Base-by-base conservation (phyloP, 1,139 yeast genomes). In the Geotrichum candidum region DNA sequence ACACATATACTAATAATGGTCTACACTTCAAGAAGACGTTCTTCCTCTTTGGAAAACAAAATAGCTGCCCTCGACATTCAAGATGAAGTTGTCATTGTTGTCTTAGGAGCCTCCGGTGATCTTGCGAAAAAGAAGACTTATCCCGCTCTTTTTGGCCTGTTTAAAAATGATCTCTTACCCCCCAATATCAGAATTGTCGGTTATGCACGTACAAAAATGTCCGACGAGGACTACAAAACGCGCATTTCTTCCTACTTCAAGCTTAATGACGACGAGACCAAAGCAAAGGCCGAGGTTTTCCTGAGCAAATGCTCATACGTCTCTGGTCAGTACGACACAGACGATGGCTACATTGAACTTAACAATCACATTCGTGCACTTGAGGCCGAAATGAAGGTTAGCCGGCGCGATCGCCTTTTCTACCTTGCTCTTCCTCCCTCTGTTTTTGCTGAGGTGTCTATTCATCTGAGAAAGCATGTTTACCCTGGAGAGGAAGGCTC, bases 61-160 rank as follows among this genome's bases (percentile, higher is more conserved):
- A n/a, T 7, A 4, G 48, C 48, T 1, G 48, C 48, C 23, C 18
- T 41, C n/a, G 48, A 41, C 48, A 41, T 41, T 41, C 48, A 41
- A 41, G 48, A 56, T 51, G 54, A 59, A 23, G 58, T 57, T 23
- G 59, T 56, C 57, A 83, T 94, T 71, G 90, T 88, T 53, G 96
- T 94, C 41, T 88, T 92, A 70, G 99, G 99, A 58, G 99, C 99
- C 60, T 89, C 96, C 50, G 99, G 99, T 59, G 99, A 94, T 74
- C 81, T 94, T 68, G 98, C 99, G 61, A 91, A 91, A 78, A 94
- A 94, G 85, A 94, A 94, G 80, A 94, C 98, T 2, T 57, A 57
- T 41, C 59, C 59, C 10, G 45, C 59, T 11, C 50, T 58, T 15
- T 56, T 57, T 35, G 33, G 22, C 13, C 69, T 79, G 62, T 87